Conservation (phyloP, 495 filamentous ascomycete genomes). For the Xylaria bambusicola region DNA sequence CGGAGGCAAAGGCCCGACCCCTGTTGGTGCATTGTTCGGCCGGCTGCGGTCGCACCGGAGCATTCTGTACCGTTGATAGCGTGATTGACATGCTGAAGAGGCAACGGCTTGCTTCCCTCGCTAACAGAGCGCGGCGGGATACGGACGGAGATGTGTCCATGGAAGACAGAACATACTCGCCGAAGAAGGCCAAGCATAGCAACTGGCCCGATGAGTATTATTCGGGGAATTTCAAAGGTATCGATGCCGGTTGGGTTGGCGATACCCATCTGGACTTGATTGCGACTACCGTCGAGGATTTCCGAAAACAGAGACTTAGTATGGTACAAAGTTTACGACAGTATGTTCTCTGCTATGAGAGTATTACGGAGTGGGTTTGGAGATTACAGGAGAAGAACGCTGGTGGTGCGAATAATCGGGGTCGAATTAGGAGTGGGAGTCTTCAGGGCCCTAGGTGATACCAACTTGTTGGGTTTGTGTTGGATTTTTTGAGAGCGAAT, state of each 20-base stretch:
- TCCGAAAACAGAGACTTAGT: slow-evolving; percentile 82
- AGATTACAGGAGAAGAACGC: slow-evolving; percentile 39
- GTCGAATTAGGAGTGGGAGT: slow-evolving; percentile 34
- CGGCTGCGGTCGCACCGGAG: slow-evolving; percentile 91
- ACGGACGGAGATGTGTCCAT: slow-evolving; percentile 49
- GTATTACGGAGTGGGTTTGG: slow-evolving; percentile 81
- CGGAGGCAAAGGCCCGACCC: slow-evolving; percentile 57
- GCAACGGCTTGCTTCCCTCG: slow-evolving; percentile 53
- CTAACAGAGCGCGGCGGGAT: slow-evolving; percentile 35
- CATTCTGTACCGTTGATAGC: slow-evolving; percentile 94
- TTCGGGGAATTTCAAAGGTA: slow-evolving; percentile 12
- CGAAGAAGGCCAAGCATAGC: slow-evolving; percentile 10
- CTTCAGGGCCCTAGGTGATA: slow-evolving; percentile 26
- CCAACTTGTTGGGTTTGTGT: not conserved
- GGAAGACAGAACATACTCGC: slow-evolving; percentile 19
- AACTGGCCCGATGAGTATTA: slow-evolving; percentile 13
- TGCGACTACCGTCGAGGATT: slow-evolving; percentile 83
- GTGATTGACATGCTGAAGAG: slow-evolving; percentile 91
- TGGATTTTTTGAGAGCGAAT: too few species aligned
- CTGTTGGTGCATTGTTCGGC: slow-evolving; percentile 94
- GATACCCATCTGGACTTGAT: slow-evolving; percentile 73
- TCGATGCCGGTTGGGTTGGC: slow-evolving; percentile 45
- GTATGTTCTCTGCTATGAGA: slow-evolving; percentile 96
- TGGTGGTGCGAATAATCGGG: slow-evolving; percentile 43
- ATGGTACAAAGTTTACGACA: slow-evolving; percentile 97